Evolutionary conservation across 2,329 filamentous ascomycete genomes (phyloP).

Genomic region (Neofusicoccum sp.): DNA sequence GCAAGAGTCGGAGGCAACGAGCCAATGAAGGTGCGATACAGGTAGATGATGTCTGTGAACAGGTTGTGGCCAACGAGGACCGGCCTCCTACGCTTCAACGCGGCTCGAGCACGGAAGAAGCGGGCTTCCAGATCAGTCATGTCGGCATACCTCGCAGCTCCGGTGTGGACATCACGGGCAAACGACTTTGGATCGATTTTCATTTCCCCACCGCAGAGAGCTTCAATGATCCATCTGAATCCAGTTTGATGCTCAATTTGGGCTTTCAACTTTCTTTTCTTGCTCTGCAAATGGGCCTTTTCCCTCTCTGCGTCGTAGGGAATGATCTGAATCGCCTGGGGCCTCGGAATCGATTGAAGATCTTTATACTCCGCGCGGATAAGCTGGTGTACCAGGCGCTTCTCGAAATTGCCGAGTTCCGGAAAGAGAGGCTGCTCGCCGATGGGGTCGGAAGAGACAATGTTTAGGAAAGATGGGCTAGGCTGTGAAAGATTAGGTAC

Average conservation of each 20-base stretch:
- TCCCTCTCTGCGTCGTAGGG: conserved; percentile 48
- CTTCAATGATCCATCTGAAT: conserved; percentile 55
- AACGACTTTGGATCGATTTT: conserved; percentile 41
- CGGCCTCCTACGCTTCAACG: conserved; percentile 50
- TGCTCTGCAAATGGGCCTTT: conserved; percentile 39
- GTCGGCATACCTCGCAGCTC: conserved; percentile 39
- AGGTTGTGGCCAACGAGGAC: conserved; percentile 67
- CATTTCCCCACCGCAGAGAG: conserved; percentile 44
- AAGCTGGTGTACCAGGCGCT: conserved; percentile 66
- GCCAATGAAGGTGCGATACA: conserved; percentile 65
- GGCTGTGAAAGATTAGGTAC: conserved; percentile 48
- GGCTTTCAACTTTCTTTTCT: background rate
- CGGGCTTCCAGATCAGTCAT: conserved; percentile 38
- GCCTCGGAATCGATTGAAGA: conserved; percentile 45
- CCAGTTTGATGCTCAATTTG: conserved; percentile 44
- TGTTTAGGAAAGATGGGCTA: conserved; percentile 26
- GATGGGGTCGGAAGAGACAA: conserved; percentile 35
- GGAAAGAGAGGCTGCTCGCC: conserved; percentile 24
- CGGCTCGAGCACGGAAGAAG: conserved; percentile 43
- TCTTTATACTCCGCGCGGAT: conserved; percentile 63
- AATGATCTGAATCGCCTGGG: conserved; percentile 48
- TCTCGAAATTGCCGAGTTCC: conserved; percentile 55
- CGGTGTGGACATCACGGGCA: conserved; percentile 37
- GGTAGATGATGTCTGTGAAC: conserved; percentile 65
- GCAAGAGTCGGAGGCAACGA: conserved; percentile 56